Conservation (phyloP, 305 asterid species). For the Fraxinus greggii region DNA sequence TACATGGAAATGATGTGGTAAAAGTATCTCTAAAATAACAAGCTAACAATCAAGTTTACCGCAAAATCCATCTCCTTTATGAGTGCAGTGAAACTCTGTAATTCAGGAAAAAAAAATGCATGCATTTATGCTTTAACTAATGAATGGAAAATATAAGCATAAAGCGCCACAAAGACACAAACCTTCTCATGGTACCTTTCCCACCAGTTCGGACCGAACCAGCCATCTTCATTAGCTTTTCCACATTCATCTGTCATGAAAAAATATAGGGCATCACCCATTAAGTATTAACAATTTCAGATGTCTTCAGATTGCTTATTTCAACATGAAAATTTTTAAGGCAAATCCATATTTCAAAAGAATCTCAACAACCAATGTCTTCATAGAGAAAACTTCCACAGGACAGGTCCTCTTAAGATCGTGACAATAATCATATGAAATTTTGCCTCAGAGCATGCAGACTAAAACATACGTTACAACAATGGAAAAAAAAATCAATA, state of each 20-base stretch:
- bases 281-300: not conserved
- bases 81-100: not conserved
- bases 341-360: no score
- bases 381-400: not conserved
- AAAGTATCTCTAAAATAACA: not conserved
- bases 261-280: not conserved
- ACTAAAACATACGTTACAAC: not conserved
- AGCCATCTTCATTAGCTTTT: slow-evolving; percentile 76
- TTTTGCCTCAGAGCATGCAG: not conserved
- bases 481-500: not conserved
- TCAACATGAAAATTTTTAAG: not conserved
- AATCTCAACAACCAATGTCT: not conserved
- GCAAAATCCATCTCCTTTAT: not conserved
- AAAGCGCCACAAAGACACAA: not conserved
- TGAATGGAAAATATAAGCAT: not conserved
- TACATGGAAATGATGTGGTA: not conserved
- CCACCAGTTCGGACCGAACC: slow-evolving; percentile 86
- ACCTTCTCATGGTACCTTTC: slow-evolving; percentile 84
- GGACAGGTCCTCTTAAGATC: not conserved
- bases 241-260: slow-evolving; percentile 67
- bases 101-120: not conserved
- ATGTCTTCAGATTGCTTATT: not conserved
- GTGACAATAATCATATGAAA: not conserved
- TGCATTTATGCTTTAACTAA: not conserved
- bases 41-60: not conserved